phyloP scores from a whole-genome alignment of 2,329 filamentous ascomycete genomes.

The Phaeoacremonium minimum region DNA sequence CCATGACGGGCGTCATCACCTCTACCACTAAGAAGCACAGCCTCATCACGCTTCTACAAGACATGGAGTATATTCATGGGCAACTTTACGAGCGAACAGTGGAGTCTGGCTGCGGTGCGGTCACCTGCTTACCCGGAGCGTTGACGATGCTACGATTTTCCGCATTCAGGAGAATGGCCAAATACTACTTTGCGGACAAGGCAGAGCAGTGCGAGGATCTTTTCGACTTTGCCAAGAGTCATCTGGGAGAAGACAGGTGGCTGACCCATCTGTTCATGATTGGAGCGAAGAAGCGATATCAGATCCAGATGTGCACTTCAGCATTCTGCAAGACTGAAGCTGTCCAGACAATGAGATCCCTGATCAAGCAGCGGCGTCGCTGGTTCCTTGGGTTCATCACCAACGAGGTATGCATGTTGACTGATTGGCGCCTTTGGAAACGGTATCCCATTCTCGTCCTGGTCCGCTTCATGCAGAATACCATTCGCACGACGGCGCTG shows the following conservation, averaged over 20 bases:
- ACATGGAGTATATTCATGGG: slow-evolving; percentile 97
- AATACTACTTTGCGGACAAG: slow-evolving; percentile 97
- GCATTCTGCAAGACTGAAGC: slow-evolving; percentile 99
- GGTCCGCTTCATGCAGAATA: slow-evolving; percentile 92
- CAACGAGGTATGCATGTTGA: slow-evolving; percentile 97
- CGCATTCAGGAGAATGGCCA: slow-evolving; percentile 93
- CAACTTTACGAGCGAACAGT: slow-evolving; percentile 95
- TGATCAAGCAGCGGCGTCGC: slow-evolving; percentile 89
- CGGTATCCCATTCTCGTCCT: slow-evolving; percentile 82
- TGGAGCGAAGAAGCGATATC: slow-evolving; percentile 84
- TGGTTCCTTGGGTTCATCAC: slow-evolving; percentile 99
- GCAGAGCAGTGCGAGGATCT: slow-evolving; percentile 92
- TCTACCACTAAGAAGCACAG: slow-evolving; percentile 86
- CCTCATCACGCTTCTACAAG: slow-evolving; percentile 86
- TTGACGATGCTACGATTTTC: slow-evolving; percentile 94
- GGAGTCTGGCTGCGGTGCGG: slow-evolving; percentile 88
- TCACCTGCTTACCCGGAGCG: slow-evolving; percentile 93
- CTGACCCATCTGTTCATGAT: slow-evolving; percentile 99
- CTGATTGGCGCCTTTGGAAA: slow-evolving; percentile 86
- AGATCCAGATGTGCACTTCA: slow-evolving; percentile 96
- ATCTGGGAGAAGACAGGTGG: slow-evolving; percentile 94
- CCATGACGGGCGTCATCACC: slow-evolving; percentile 97
- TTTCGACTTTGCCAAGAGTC: slow-evolving; percentile 94
- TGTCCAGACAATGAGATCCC: slow-evolving; percentile 78
- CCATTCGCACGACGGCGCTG: slow-evolving; percentile 87